These are phyloP conservation scores for Penicillium antarcticum DNA, from an alignment of 495 filamentous ascomycete species.

Conservation along the genomic window DNA sequence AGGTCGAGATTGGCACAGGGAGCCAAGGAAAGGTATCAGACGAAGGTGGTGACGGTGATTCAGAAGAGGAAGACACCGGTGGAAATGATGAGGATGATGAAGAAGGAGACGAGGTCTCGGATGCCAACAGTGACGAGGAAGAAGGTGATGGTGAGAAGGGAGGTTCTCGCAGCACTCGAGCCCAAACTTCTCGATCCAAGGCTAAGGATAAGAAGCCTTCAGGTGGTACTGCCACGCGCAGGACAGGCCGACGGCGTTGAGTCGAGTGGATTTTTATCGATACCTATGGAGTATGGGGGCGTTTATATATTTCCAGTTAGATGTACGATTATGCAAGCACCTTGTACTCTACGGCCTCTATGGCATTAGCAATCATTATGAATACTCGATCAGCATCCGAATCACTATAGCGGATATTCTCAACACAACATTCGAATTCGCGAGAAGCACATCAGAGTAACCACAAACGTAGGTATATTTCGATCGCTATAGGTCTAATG, in stretches of 20 bases:
- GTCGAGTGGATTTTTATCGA: conserved; percentile 14
- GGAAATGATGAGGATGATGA: conserved; percentile 39
- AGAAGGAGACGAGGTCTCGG: conserved; percentile 30
- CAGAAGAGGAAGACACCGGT: conserved; percentile 34
- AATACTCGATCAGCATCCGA: not conserved
- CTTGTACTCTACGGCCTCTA: not conserved
- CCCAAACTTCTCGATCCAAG: conserved; percentile 36
- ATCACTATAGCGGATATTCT: not conserved
- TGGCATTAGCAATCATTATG: not conserved
- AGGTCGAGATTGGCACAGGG: conserved; percentile 35
- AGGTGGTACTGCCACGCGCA: conserved; percentile 29
- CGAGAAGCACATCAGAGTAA: conserved; percentile 17
- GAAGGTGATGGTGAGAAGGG: conserved; percentile 38
- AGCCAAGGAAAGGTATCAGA: conserved; percentile 30
- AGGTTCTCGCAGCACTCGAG: conserved; percentile 40
- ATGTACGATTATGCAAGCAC: conserved; percentile 12
- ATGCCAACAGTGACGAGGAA: conserved; percentile 22
- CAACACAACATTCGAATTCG: not conserved
- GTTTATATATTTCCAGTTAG: conserved; percentile 8
- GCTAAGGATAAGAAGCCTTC: conserved; percentile 34
- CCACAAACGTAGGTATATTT: conserved; percentile 36
- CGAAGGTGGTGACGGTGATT: conserved; percentile 41
- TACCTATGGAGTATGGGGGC: conserved; percentile 24
- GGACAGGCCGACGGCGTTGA: conserved; percentile 38
- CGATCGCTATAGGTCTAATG: conserved; percentile 44